Evolutionary conservation across 305 asterid species (phyloP).

Genomic region (Fraxinus albicans): DNA sequence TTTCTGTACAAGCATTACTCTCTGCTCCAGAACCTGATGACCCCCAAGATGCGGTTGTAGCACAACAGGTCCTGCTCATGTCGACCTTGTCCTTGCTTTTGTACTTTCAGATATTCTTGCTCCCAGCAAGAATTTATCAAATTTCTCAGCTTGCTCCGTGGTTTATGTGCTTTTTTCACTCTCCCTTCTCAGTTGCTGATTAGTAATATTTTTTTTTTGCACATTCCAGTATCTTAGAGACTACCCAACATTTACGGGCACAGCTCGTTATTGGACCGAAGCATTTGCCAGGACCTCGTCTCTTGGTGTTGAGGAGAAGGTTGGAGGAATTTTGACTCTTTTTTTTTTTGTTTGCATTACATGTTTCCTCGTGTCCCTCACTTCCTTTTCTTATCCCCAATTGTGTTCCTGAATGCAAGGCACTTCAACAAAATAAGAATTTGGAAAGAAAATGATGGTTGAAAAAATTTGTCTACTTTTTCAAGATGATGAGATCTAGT

Average conservation of each 20-base stretch:
- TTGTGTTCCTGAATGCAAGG: not conserved
- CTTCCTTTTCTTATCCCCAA: not conserved
- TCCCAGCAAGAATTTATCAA: not conserved
- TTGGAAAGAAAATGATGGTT: not conserved
- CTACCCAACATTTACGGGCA: constrained; percentile 63
- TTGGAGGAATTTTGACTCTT: constrained; percentile 16
- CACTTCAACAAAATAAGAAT: not conserved
- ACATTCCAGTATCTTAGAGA: constrained; percentile 62
- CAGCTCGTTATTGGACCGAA: constrained; percentile 99
- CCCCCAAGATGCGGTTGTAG: constrained; percentile 97
- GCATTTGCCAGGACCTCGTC: constrained; percentile 78
- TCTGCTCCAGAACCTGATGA: constrained; percentile 95
- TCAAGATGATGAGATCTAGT: not conserved
- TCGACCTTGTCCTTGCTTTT: not conserved
- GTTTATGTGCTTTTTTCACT: not conserved
- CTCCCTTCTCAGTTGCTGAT: constrained; percentile 1
- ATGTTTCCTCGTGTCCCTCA: not conserved
- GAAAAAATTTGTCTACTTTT: not conserved
- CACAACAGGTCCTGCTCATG: constrained; percentile 62
- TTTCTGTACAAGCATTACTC: constrained; percentile 86
- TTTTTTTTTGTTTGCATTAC: not conserved
- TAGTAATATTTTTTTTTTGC: not conserved
- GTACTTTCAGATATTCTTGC: not conserved
- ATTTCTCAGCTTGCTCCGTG: not conserved
- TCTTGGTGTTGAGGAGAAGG: constrained; percentile 91